Percentiles rank a stretch among this genome's conserved stretches.
phyloP scores from a whole-genome alignment of 176 grass and related monocot genomes.

The Cenchrus fungigraminus region DNA sequence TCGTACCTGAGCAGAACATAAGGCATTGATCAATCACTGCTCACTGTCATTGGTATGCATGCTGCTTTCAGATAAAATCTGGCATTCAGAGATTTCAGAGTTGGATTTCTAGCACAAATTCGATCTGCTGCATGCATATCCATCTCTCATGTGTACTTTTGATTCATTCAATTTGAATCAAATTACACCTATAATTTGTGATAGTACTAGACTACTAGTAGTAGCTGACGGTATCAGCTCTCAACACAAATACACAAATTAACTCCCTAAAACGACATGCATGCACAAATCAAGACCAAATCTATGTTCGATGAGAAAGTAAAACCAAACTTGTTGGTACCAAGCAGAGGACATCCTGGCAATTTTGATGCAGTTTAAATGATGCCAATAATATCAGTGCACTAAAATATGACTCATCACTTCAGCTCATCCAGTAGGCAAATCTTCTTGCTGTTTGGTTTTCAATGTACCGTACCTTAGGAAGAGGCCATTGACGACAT shows the following conservation, averaged over 20 bases:
- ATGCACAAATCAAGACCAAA: neutral
- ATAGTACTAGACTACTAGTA: neutral
- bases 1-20: slow-evolving; percentile 35
- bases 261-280: neutral
- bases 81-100: neutral
- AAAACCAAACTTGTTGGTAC: neutral
- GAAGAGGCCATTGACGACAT: slow-evolving; percentile 93
- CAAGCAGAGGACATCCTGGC: neutral
- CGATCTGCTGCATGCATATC: neutral
- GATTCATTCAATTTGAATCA: neutral
- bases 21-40: neutral
- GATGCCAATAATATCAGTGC: neutral
- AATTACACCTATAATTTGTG: neutral
- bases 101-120: neutral
- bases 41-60: neutral
- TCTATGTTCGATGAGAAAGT: neutral
- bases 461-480: slow-evolving; percentile 41
- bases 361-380: neutral
- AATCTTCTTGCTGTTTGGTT: neutral
- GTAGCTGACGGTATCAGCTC: neutral
- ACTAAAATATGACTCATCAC: neutral
- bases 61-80: neutral
- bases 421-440: neutral
- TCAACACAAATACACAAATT: neutral
- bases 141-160: neutral